phyloP scores from a whole-genome alignment of 2,329 filamentous ascomycete genomes.

The Cryphonectria nitschkei region DNA sequence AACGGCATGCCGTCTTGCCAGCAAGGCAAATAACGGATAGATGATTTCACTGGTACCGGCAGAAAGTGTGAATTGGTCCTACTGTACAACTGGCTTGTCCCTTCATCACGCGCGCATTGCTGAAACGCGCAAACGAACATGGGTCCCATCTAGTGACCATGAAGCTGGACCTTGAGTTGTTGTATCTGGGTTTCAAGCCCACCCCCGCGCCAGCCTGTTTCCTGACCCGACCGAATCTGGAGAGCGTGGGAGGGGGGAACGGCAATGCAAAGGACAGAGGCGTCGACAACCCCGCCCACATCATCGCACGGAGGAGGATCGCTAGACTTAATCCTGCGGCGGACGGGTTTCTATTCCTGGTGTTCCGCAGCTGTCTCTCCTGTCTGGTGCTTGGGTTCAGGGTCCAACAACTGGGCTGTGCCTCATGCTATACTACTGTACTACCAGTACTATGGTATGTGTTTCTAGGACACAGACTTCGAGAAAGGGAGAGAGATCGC shows the following conservation, averaged over 20 bases:
- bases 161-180: slow-evolving; percentile 11
- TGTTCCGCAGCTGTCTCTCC: not conserved
- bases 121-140: slow-evolving; percentile 6
- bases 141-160: slow-evolving; percentile 10
- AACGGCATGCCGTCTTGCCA: not conserved
- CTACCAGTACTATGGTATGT: not conserved
- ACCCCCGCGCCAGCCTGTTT: slow-evolving; percentile 1
- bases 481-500: not conserved
- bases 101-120: slow-evolving; percentile 9
- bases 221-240: not conserved
- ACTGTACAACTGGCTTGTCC: not conserved
- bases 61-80: not conserved
- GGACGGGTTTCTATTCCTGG: slow-evolving; percentile 15
- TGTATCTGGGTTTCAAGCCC: slow-evolving; percentile 10
- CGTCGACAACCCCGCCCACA: not conserved
- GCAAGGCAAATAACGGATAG: not conserved
- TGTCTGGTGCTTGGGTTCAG: not conserved
- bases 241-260: not conserved
- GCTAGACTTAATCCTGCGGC: slow-evolving; percentile 4
- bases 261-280: not conserved
- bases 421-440: not conserved
- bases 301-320: not conserved
- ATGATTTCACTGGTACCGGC: not conserved
- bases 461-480: not conserved
- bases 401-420: not conserved